Conservation (phyloP, 73 alveolate genomes). For the Paramecium sonneborni region DNA sequence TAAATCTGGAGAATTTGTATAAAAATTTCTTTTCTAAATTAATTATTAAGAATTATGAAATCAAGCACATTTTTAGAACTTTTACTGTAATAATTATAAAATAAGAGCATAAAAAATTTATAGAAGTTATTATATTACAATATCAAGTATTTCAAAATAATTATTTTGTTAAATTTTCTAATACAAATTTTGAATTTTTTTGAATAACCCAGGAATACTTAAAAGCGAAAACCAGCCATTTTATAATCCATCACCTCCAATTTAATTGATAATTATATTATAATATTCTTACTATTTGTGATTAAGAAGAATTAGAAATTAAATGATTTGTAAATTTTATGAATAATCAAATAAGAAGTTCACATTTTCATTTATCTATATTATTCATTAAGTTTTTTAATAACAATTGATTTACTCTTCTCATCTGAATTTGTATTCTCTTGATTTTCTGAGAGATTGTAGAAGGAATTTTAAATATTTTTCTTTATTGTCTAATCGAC, state of each 20-base stretch:
- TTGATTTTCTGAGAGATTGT: neutral
- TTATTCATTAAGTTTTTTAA: neutral
- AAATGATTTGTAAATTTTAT: neutral
- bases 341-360: neutral
- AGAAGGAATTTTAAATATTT: neutral
- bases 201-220: neutral
- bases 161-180: neutral
- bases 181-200: neutral
- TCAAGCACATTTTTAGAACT: no score
- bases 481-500: neutral
- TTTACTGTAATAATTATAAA: no score
- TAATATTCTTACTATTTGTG: neutral
- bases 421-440: neutral
- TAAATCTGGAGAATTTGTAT: no score
- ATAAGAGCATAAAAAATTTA: no score
- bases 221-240: neutral
- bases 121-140: neutral
- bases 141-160: neutral
- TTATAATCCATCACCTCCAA: neutral
- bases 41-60: no score
- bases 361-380: neutral
- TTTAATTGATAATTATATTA: neutral
- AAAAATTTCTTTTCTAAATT: no score
- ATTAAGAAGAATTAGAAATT: neutral
- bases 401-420: neutral